phyloP scores from a whole-genome alignment of 2,329 filamentous ascomycete genomes.

The Fusarium robinianum region DNA sequence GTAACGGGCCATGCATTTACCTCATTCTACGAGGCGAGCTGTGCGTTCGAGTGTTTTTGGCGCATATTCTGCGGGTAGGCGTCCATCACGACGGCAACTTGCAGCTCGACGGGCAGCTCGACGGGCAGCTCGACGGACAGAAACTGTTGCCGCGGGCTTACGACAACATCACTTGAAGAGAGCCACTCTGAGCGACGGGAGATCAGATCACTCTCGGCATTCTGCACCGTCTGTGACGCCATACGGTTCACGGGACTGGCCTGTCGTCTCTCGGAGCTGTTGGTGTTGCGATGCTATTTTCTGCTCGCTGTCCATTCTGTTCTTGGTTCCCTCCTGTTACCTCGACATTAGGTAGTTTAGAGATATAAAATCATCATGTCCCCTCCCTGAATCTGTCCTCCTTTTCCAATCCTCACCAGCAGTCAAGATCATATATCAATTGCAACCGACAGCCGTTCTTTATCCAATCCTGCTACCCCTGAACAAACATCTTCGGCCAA shows the following conservation, averaged over 20 bases:
- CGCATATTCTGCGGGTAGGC: background rate
- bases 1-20: constrained; percentile 7
- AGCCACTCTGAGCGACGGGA: constrained; percentile 21
- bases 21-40: background rate
- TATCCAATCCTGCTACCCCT: too few species aligned
- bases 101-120: constrained; percentile 3
- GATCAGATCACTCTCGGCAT: constrained; percentile 9
- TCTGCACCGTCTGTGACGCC: constrained; percentile 19
- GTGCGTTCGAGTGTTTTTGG: background rate
- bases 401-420: background rate
- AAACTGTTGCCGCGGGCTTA: constrained; percentile 14
- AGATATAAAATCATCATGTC: constrained; percentile 8
- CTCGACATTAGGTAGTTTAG: constrained; percentile 6
- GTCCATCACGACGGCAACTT: constrained; percentile 9
- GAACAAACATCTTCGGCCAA: too few species aligned
- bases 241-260: background rate
- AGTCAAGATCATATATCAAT: too few species aligned
- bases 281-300: background rate
- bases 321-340: constrained; percentile 1
- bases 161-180: constrained; percentile 8
- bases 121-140: constrained; percentile 8
- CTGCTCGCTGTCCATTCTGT: background rate
- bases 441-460: too few species aligned
- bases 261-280: background rate
- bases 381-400: background rate